Evolutionary conservation across 352 stramenopile genomes (phyloP).

Genomic region (Stramenopiles sp.): DNA sequence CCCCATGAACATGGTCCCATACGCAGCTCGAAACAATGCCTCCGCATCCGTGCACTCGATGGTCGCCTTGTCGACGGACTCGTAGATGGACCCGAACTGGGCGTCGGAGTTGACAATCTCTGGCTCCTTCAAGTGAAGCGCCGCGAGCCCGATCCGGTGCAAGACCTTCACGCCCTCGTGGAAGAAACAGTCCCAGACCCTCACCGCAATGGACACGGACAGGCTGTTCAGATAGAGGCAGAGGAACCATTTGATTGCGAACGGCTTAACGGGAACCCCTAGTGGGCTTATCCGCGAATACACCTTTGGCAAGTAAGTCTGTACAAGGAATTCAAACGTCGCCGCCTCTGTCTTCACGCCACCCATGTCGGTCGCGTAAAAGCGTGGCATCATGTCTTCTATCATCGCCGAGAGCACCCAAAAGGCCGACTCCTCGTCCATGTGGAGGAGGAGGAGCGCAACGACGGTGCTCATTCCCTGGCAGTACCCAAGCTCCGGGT

Average conservation of each 20-base stretch:
- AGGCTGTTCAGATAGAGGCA: constrained; percentile 74
- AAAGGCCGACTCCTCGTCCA: constrained; percentile 59
- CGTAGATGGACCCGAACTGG: not conserved
- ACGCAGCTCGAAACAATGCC: not conserved
- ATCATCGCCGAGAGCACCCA: constrained; percentile 58
- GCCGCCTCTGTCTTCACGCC: constrained; percentile 62
- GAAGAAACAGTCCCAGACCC: constrained; percentile 68
- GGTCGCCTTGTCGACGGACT: not conserved
- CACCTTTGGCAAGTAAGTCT: constrained; percentile 52
- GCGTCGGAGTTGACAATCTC: not conserved
- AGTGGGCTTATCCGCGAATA: constrained; percentile 38
- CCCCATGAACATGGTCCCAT: not conserved
- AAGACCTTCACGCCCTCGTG: constrained; percentile 64
- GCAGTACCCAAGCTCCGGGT: constrained; percentile 57
- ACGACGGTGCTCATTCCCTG: constrained; percentile 67
- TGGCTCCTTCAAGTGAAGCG: constrained; percentile 51
- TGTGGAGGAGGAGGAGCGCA: constrained; percentile 45
- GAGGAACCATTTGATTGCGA: constrained; percentile 74
- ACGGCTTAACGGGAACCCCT: constrained; percentile 53
- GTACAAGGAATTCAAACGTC: constrained; percentile 55
- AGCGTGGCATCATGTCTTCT: constrained; percentile 63
- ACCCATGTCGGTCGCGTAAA: constrained; percentile 59
- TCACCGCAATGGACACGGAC: constrained; percentile 55
- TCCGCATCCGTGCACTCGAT: not conserved
- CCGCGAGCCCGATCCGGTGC: constrained; percentile 46